A percentile compares a stretch with the other conserved stretches of the same genome.
Evolutionary conservation across 805 yeast genomes (phyloP).

Genomic region (Cyberlindnera saturnus): DNA sequence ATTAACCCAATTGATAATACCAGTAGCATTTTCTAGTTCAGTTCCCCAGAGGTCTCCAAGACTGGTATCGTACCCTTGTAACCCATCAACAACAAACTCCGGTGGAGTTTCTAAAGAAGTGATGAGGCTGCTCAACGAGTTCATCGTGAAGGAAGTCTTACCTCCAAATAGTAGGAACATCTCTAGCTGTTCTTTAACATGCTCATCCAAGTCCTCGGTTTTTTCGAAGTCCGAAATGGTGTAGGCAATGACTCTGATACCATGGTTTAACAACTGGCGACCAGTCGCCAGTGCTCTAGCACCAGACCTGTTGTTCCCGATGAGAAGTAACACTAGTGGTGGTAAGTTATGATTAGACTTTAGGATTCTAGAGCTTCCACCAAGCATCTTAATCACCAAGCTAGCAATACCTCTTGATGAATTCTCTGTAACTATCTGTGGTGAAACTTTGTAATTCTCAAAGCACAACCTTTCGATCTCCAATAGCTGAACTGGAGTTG

Average conservation of each 20-base stretch:
- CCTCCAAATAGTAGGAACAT: slow-evolving; percentile 63
- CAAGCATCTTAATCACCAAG: slow-evolving; percentile 53
- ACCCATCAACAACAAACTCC: slow-evolving; percentile 74
- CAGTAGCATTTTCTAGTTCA: slow-evolving; percentile 34
- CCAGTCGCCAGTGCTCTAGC: slow-evolving; percentile 73
- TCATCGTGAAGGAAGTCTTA: slow-evolving; percentile 35
- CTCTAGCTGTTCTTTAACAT: slow-evolving; percentile 43
- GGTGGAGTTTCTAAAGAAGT: slow-evolving; percentile 61
- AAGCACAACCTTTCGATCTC: slow-evolving; percentile 62
- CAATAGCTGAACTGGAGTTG: slow-evolving; percentile 72
- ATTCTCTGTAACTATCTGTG: slow-evolving; percentile 49
- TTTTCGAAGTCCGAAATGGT: slow-evolving; percentile 12
- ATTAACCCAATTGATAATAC: slow-evolving; percentile 66
- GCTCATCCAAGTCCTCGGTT: slow-evolving; percentile 17
- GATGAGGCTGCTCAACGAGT: slow-evolving; percentile 31
- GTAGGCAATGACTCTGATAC: slow-evolving; percentile 52
- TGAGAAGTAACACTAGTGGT: slow-evolving; percentile 65
- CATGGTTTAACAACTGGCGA: slow-evolving; percentile 70
- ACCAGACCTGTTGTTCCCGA: slow-evolving; percentile 74
- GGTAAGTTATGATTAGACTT: slow-evolving; percentile 70
- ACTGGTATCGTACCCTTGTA: slow-evolving; percentile 77
- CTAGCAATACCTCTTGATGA: slow-evolving; percentile 62
- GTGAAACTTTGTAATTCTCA: slow-evolving; percentile 46
- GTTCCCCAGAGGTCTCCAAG: slow-evolving; percentile 45
- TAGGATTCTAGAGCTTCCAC: slow-evolving; percentile 63